Conservation (phyloP, 192 early-diverging fungal species). For the Coemansia sp. region DNA sequence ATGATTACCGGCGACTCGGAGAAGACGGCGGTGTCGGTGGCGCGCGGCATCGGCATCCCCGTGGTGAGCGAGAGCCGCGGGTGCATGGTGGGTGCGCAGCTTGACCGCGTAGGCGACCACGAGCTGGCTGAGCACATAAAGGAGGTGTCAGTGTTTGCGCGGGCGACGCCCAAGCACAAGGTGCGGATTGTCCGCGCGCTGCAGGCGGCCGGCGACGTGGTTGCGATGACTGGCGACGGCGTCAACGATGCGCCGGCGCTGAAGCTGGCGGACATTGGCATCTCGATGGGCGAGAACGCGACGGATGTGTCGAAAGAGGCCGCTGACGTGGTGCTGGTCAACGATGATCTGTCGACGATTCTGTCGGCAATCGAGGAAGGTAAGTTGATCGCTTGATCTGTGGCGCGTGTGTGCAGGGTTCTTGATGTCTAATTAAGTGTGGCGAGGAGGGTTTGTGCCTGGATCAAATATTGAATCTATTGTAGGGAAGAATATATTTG, state of each 20-base stretch:
- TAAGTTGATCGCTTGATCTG: background rate
- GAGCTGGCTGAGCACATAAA: conserved; percentile 63
- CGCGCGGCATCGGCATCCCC: conserved; percentile 77
- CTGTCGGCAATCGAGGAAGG: conserved; percentile 94
- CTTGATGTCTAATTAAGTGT: background rate
- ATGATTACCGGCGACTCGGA: conserved; percentile 99
- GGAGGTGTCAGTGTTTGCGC: conserved; percentile 70
- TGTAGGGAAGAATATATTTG: conserved; percentile 81
- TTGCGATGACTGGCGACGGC: conserved; percentile 97
- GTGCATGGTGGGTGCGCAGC: conserved; percentile 69
- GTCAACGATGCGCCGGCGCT: conserved; percentile 96
- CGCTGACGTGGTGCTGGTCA: conserved; percentile 93
- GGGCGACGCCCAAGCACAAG: conserved; percentile 84
- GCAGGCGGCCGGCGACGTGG: conserved; percentile 79
- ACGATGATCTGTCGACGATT: conserved; percentile 94
- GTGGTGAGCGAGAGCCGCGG: conserved; percentile 40
- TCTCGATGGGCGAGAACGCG: conserved; percentile 93
- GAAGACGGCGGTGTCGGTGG: conserved; percentile 86
- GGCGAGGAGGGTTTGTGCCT: background rate
- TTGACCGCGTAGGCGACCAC: conserved; percentile 62
- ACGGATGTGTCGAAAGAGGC: conserved; percentile 97
- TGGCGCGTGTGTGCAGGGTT: background rate
- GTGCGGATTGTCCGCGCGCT: conserved; percentile 84
- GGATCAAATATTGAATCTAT: background rate
- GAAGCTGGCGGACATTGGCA: conserved; percentile 89